Percentiles rank a stretch among this genome's conserved stretches.
phyloP scores from a whole-genome alignment of 345 rosid genomes.

The Kandelia obovata region DNA sequence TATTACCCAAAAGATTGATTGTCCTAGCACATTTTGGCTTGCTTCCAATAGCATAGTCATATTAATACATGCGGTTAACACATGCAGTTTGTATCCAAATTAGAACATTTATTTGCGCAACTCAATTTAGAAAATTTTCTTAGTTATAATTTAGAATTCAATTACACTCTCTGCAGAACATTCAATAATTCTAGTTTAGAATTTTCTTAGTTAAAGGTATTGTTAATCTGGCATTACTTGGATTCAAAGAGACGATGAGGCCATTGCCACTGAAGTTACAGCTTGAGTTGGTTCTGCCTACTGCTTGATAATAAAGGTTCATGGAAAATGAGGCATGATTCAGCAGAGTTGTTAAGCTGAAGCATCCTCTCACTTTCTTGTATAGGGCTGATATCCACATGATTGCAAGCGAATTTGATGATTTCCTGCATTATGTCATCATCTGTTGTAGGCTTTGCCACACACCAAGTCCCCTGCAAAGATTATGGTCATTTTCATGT shows the following conservation, averaged over 20 bases:
- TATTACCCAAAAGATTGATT: no score
- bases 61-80: constrained; percentile 15
- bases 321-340: constrained; percentile 30
- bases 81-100: neutral
- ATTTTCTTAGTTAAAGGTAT: no score
- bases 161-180: no score
- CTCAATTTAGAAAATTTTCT: no score
- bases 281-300: neutral
- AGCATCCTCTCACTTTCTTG: constrained; percentile 20
- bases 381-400: constrained; percentile 10
- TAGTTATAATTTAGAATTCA: no score
- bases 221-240: constrained; percentile 14
- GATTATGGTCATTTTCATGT: neutral
- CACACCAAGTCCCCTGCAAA: constrained; percentile 21
- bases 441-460: constrained; percentile 12
- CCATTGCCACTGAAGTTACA: constrained; percentile 19
- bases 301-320: constrained; percentile 24
- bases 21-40: no score
- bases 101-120: no score
- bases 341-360: constrained; percentile 10
- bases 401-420: constrained; percentile 15
- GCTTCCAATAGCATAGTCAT: neutral
- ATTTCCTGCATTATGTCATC: constrained; percentile 3
- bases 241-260: constrained; percentile 9
- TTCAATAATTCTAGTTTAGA: no score